Evolutionary conservation across 495 filamentous ascomycete species (phyloP), one percentile per base, ranked within the genome.

Genomic region (Xylaria venustula): DNA sequence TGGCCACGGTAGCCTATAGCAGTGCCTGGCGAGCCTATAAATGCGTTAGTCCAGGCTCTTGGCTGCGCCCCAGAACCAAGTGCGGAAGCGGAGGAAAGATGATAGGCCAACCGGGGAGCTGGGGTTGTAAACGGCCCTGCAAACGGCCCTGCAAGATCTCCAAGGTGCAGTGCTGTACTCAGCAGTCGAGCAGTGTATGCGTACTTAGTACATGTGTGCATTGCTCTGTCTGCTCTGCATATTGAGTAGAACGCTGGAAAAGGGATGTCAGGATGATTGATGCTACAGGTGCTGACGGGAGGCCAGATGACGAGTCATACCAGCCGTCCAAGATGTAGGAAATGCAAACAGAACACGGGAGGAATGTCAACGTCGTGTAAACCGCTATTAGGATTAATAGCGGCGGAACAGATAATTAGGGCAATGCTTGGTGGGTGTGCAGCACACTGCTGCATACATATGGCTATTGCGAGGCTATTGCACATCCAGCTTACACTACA

Each of bases 391-490:
- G 34, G 28, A 54, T 23, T n/a, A 22, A 19, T n/a, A 53, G 19
- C 2, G 20, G 49, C 20, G 11, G 4, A 34, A 5, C 30, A 14
- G 22, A 26, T 11, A 28, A 54, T 55, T 40, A 32, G 53, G 53
- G 23, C 41, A 3, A 46, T 41, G 53, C 53, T 34, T 44, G 53
- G 22, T 26, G 11, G 30, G 22, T 30, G 26, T 58, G 42, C 54
- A 58, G 44, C 44, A 32, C 30, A 37, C 54, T 48, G 48, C 54
- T 48, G 54, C 44, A 58, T 28, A 40, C 44, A 8, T n/a, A n/a
- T n/a, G n/a, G n/a, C n/a, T n/a, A n/a, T n/a, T n/a, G n/a, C n/a
- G n/a, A n/a, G n/a, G n/a, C n/a, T n/a, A n/a, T n/a, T n/a, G 9
- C 45, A 30, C 44, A 58, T 47, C 14, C 54, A 42, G 34, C 23